Base-by-base conservation (phyloP, 2,329 filamentous ascomycete genomes). In the Torrubiella hemipterigena region DNA sequence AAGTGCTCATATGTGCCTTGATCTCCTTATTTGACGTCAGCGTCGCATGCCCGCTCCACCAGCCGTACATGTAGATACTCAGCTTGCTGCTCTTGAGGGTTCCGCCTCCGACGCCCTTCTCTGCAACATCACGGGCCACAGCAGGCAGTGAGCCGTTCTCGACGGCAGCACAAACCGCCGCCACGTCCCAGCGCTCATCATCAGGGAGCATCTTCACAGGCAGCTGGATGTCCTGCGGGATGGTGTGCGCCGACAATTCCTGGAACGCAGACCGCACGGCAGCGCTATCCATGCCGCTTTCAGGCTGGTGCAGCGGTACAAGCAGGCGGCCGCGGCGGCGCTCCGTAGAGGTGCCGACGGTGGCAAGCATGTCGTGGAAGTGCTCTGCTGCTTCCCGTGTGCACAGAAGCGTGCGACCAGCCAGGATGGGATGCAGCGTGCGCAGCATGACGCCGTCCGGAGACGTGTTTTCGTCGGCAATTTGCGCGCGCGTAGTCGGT, bases 11-110 rank as follows among this genome's bases (percentile, higher is more conserved):
- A 32, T 56, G 52, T 8, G 48, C 50, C n/a, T 46, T 38, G 8
- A 57, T 48, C 41, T 61, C 58, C 40, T 56, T 58, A 32, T 60
- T 61, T 5, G 55, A 58, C 6, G 58, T 61, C 3, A 61, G 27
- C 2, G 56, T 60, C 14, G 46, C 46, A 3, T 51, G 25, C 7
- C 46, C 46, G 10, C 39, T 43, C 12, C 44, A 48, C 58, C 58
- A 61, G 4, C 56, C 57, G 17, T 59, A 51, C 44, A 59, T 47
- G 37, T 56, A 58, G 16, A 57, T 54, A 20, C 52, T 54, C 13
- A 56, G 43, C 40, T 58, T 57, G 26, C 54, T 48, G 35, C 47
- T 50, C 35, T 50, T 53, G 33, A 60, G 53, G 3, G 42, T 43
- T 11, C 49, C 49, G n/a, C n/a, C n/a, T n/a, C n/a, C n/a, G n/a